These are phyloP conservation scores for Tuber melanosporum DNA, from an alignment of 495 filamentous ascomycete species.

Conservation along the genomic window DNA sequence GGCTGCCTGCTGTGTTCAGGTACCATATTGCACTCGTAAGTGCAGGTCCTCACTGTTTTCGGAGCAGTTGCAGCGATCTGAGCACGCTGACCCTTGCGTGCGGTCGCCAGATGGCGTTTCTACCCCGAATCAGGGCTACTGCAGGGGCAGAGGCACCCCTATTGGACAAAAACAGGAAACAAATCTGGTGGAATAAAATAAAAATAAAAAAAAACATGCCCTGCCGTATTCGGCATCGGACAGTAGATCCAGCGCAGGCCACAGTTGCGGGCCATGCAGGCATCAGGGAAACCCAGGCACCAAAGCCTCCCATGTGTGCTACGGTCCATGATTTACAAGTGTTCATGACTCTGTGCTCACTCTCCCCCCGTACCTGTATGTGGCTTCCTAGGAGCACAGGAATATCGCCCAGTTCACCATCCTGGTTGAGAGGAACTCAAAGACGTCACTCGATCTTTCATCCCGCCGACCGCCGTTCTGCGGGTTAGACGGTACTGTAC, in stretches of 20 bases:
- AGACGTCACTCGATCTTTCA: neutral
- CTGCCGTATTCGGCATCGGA: neutral
- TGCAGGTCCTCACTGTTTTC: neutral
- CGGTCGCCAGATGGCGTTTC: neutral
- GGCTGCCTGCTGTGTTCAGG: neutral
- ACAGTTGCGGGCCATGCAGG: neutral
- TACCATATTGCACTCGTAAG: neutral
- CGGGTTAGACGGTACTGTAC: neutral
- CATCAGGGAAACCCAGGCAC: neutral
- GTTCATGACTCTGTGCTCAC: neutral
- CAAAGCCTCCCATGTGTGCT: neutral
- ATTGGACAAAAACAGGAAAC: neutral
- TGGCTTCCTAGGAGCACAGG: neutral
- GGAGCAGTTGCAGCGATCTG: neutral
- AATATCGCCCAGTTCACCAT: neutral
- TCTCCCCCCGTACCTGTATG: neutral
- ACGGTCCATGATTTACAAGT: neutral
- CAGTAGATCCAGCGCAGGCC: neutral
- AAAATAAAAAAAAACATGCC: neutral
- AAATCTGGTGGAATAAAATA: neutral
- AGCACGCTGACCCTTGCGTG: neutral
- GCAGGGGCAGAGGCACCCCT: neutral
- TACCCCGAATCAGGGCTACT: neutral
- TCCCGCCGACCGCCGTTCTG: neutral
- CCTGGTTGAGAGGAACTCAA: neutral